Evolutionary conservation across 129 eudicot genomes (phyloP), one percentile per base, ranked within the genome.

Genomic region (Flaveria linearis): DNA sequence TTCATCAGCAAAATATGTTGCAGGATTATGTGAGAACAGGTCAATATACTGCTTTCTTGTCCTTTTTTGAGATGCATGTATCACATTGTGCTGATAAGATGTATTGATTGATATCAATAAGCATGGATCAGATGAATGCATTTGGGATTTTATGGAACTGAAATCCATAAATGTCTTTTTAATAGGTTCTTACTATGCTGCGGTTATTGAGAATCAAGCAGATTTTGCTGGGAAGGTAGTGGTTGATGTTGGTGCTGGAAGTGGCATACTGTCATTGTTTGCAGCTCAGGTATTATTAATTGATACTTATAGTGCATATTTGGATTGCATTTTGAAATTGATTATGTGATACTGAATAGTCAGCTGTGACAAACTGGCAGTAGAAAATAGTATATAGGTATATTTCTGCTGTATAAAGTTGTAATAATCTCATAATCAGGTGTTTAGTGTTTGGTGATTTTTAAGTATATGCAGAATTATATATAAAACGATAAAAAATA

Each of bases 1-100:
- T 94, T 33, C 97, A 91, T 85, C 99, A 95, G 87, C 99, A 95
- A 84, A 95, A 95, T 82, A 95, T 95, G 99, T 50, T 95, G 86
- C 97, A 95, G 87, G 99, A 95, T 80, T 95, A 91, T 71, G 97
- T 95, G 89, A 95, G 99, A 78, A 95, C 97, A 89, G 97, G 99
- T 94, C 64, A 84, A 53, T 75, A 80, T 69, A 22, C 79, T 17
- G 42, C 50, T 30, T 30, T 63, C 45, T 66, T 79, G 68, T 71
- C 46, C 12, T 50, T 73, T 36, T 18, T 6, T 2, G 10, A 69
- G 51, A 52, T 76, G 57, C 64, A 15, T 70, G 73, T 77, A 42
- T 55, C 50, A 39, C 50, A 30, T 65, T 68, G 56, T 64, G 66
- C 58, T 77, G 42, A 69, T 50, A 60, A 33, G 50, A 46, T 52